Percentiles rank a stretch among this genome's conserved stretches.
Evolutionary conservation across 106 monocot genomes (phyloP).

Genomic region (Dendrobium chrysotoxum): DNA sequence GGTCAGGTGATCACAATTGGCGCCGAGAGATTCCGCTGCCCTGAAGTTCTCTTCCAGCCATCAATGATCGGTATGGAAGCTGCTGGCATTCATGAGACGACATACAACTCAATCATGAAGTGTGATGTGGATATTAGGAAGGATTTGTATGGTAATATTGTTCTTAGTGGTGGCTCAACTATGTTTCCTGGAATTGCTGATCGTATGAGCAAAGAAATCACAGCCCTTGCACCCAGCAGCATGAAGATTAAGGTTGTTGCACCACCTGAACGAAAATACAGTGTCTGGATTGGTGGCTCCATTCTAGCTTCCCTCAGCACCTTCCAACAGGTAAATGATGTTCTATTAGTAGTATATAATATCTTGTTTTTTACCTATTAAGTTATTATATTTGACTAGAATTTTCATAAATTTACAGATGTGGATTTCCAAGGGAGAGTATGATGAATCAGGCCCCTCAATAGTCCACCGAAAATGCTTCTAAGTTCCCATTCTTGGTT

Average conservation of each 20-base stretch:
- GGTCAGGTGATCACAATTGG: conserved; percentile 25
- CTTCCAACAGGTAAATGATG: conserved; percentile 14
- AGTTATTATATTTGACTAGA: not conserved
- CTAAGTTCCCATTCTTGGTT: conserved; percentile 1
- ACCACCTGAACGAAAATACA: no score
- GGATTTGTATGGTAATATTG: no score
- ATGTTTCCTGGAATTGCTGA: no score
- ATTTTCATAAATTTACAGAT: conserved; percentile 6
- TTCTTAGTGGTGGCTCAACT: no score
- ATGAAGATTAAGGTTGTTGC: no score
- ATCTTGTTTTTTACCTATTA: not conserved
- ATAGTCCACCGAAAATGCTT: conserved; percentile 28
- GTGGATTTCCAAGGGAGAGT: conserved; percentile 30
- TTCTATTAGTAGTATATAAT: not conserved
- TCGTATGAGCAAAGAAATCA: no score
- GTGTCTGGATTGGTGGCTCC: not conserved
- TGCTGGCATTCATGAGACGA: no score
- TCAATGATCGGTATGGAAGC: conserved; percentile 9
- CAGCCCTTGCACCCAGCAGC: no score
- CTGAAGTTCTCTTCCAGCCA: conserved; percentile 35
- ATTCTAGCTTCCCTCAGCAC: conserved; percentile 17
- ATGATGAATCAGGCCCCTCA: conserved; percentile 21
- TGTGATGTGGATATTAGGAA: no score
- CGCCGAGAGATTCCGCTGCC: conserved; percentile 29
- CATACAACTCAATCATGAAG: no score